Base-by-base conservation (phyloP, 148 eudicot genomes). In the Drosera capensis region DNA sequence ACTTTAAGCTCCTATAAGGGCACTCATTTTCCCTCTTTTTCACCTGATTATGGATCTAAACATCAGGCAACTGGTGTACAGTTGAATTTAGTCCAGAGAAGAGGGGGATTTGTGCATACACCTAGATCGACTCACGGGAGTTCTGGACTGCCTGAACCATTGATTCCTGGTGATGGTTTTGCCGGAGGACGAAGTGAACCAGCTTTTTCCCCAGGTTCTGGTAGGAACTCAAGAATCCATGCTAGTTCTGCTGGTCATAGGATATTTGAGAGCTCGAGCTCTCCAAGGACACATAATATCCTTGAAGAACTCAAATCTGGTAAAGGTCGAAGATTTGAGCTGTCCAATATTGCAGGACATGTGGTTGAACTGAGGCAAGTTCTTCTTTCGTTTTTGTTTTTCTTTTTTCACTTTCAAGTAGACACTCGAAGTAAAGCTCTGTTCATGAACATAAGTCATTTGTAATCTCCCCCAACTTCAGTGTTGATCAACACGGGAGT, bases 401-500 rank as follows among this genome's bases (percentile, higher is more conserved):
- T n/a, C n/a, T n/a, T n/a, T n/a, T n/a, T n/a, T n/a, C n/a, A n/a
- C n/a, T n/a, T n/a, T n/a, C n/a, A n/a, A n/a, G n/a, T n/a, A n/a
- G n/a, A n/a, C n/a, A n/a, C n/a, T n/a, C n/a, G n/a, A n/a, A n/a
- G n/a, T n/a, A n/a, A n/a, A n/a, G n/a, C n/a, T n/a, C n/a, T n/a
- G n/a, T n/a, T n/a, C n/a, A n/a, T n/a, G n/a, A 41, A 34, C n/a
- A 11, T 34, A 34, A 34, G 38, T 41, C 45, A 41, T 13, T 45
- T 35, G 5, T 4, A 37, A 24, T 26, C n/a, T n/a, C n/a, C n/a
- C n/a, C 52, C 44, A 49, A 61, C 61, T 60, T 43, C 75, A 88
- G 97, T 52, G 72, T 67, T 46, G 97, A 88, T 80, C 97, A 88
- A 60, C 92, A 88, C 48, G 97, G 97, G 57, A 84, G 97, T 65